Percentiles rank a stretch among this genome's conserved stretches.
These are phyloP conservation scores for Ensete glaucum DNA, from an alignment of 176 grass and related monocot species.

Conservation along the genomic window DNA sequence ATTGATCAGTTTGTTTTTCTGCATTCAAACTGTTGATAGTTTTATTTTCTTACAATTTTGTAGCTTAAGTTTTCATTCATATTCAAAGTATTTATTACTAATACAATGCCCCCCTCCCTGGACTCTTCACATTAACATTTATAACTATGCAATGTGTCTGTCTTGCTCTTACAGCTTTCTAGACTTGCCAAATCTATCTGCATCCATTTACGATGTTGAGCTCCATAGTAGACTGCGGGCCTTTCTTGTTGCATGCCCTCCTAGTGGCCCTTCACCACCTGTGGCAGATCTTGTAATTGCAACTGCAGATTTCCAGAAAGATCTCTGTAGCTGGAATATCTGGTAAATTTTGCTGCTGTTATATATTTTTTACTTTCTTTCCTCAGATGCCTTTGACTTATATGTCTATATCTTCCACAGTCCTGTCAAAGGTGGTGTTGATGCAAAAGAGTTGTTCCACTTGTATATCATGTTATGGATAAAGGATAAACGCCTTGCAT, in stretches of 20 bases:
- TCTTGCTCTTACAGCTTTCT: conserved; percentile 56
- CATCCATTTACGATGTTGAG: conserved; percentile 77
- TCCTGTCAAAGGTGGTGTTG: conserved; percentile 74
- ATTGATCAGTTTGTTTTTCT: too few species aligned
- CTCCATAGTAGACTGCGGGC: conserved; percentile 73
- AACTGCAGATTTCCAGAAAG: conserved; percentile 89
- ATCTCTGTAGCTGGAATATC: conserved; percentile 89
- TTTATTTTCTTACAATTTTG: too few species aligned
- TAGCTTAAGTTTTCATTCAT: too few species aligned
- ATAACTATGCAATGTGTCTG: too few species aligned
- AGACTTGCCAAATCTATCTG: conserved; percentile 72
- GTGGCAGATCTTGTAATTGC: conserved; percentile 90
- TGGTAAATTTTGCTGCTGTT: conserved; percentile 41
- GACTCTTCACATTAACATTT: too few species aligned
- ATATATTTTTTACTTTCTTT: not conserved
- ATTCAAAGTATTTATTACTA: too few species aligned
- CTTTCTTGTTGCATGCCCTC: conserved; percentile 88
- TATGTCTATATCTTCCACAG: conserved; percentile 29
- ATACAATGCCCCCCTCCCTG: too few species aligned
- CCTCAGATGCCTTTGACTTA: not conserved
- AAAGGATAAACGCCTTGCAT: conserved; percentile 76
- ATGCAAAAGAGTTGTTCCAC: conserved; percentile 98
- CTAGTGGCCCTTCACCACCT: conserved; percentile 68
- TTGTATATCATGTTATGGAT: conserved; percentile 96
- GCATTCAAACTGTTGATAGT: too few species aligned